A percentile compares a stretch with the other conserved stretches of the same genome.
These are phyloP conservation scores for Alectoria sarmentosa DNA, from an alignment of 495 filamentous ascomycete genomes.

Conservation along the genomic window DNA sequence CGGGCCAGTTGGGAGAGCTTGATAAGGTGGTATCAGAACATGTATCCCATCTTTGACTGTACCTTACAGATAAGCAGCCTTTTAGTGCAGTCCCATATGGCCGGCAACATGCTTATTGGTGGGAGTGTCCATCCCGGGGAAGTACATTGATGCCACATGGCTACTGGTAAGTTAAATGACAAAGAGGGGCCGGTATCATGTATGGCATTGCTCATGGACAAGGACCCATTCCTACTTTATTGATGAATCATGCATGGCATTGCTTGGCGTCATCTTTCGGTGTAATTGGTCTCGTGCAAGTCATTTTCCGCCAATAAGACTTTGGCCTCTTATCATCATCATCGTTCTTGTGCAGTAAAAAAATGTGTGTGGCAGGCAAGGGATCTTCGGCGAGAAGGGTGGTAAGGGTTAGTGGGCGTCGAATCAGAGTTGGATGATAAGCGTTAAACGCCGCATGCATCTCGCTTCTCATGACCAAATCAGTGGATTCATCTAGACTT, in stretches of 20 bases:
- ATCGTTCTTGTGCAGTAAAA: too few relatives aligned
- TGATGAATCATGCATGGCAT: too few relatives aligned
- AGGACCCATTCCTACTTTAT: too few relatives aligned
- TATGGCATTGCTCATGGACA: too few relatives aligned
- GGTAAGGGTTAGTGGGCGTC: not conserved
- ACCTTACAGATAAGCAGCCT: constrained; percentile 19
- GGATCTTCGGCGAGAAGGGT: too few relatives aligned
- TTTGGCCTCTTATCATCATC: not conserved
- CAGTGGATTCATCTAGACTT: not conserved
- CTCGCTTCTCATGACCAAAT: not conserved
- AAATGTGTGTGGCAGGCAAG: too few relatives aligned
- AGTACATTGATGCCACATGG: not conserved
- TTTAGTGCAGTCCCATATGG: not conserved
- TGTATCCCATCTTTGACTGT: constrained; percentile 13
- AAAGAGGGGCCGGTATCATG: too few relatives aligned
- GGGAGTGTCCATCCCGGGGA: not conserved
- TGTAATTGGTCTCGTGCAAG: not conserved
- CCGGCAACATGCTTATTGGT: not conserved
- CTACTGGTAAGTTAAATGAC: too few relatives aligned
- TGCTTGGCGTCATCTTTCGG: not conserved
- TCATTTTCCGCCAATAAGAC: not conserved
- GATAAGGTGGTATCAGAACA: constrained; percentile 7
- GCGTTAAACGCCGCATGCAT: not conserved
- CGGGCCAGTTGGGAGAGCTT: constrained; percentile 1
- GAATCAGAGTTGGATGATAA: constrained; percentile 4